Evolutionary conservation across 169 alveolate species (phyloP).

Genomic region (Eimeria acervulina): DNA sequence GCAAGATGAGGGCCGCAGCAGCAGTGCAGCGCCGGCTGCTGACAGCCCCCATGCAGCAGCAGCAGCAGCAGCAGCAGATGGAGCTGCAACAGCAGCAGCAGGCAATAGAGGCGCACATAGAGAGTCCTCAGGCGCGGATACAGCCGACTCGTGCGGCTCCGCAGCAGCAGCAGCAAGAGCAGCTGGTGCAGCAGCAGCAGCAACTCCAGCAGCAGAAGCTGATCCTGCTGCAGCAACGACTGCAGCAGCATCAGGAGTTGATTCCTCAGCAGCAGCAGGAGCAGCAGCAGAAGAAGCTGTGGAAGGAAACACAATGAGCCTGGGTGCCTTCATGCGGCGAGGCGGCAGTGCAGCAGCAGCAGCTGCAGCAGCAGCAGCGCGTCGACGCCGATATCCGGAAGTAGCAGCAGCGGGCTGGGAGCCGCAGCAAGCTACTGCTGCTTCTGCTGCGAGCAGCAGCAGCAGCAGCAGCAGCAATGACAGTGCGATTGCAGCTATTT

Average conservation of each 20-base stretch:
- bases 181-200: too few relatives aligned
- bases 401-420: constrained; percentile 59
- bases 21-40: not conserved
- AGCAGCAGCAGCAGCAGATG: too few relatives aligned
- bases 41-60: not conserved
- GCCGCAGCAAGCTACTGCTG: too few relatives aligned
- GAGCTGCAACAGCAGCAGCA: not conserved
- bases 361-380: constrained; percentile 54
- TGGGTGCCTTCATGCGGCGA: constrained; percentile 1
- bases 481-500: not conserved
- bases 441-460: too few relatives aligned
- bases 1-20: not conserved
- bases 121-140: not conserved
- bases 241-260: not conserved
- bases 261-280: not conserved
- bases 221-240: too few relatives aligned
- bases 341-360: constrained; percentile 33
- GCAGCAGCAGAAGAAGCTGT: not conserved
- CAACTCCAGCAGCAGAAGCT: too few relatives aligned
- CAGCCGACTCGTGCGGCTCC: not conserved
- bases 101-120: not conserved
- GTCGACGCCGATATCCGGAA: constrained; percentile 30
- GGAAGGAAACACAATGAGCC: not conserved
- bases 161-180: constrained; percentile 22
- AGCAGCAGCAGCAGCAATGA: constrained; percentile 5